These are phyloP conservation scores for Chrysoporthe deuterocubensis DNA, from an alignment of 2,329 filamentous ascomycete genomes.

Conservation along the genomic window DNA sequence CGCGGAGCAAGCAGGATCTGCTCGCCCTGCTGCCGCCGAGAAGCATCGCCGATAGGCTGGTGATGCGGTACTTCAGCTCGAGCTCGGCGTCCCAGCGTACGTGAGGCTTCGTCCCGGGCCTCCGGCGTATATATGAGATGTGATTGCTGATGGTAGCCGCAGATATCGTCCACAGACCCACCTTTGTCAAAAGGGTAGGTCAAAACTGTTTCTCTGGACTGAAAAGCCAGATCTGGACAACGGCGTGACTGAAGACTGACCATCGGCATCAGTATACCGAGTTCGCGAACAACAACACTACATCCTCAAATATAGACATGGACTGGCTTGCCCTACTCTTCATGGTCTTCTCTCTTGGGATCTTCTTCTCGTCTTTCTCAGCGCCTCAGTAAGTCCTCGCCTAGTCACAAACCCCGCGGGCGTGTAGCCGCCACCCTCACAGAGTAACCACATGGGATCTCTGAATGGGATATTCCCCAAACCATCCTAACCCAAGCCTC, in stretches of 20 bases:
- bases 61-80: slow-evolving; percentile 58
- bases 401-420: neutral
- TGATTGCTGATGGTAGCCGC: slow-evolving; percentile 20
- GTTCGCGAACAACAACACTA: slow-evolving; percentile 52
- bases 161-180: slow-evolving; percentile 59
- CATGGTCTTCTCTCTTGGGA: slow-evolving; percentile 49
- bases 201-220: neutral
- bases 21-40: slow-evolving; percentile 53
- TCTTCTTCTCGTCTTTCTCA: slow-evolving; percentile 50
- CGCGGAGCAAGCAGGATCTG: slow-evolving; percentile 50
- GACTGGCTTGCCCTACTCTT: slow-evolving; percentile 58
- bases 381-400: slow-evolving; percentile 38
- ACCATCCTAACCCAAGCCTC: neutral
- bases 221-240: slow-evolving; percentile 5
- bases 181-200: slow-evolving; percentile 50
- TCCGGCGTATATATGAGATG: neutral
- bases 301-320: slow-evolving; percentile 37
- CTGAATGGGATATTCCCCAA: neutral
- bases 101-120: slow-evolving; percentile 25
- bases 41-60: slow-evolving; percentile 51
- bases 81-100: slow-evolving; percentile 56
- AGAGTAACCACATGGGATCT: neutral
- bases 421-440: neutral
- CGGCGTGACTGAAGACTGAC: neutral
- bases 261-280: slow-evolving; percentile 46